Conservation (phyloP, 177 flowering plant species). For the Vitis hybrid region DNA sequence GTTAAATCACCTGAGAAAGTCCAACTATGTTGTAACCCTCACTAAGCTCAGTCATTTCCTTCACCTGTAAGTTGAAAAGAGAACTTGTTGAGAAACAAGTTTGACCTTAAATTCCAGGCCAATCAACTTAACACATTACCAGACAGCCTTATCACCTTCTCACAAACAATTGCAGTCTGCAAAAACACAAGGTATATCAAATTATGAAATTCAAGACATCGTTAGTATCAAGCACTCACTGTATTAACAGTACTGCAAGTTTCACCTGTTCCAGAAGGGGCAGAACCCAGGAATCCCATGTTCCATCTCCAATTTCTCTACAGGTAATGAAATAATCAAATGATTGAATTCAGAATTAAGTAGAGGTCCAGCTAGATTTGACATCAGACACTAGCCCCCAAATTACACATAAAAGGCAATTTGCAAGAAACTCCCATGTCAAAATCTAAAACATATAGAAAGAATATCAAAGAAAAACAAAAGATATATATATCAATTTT, state of each 20-base stretch:
- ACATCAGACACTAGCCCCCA: neutral
- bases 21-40: conserved; percentile 51
- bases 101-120: neutral
- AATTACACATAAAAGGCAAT: neutral
- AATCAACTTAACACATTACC: conserved; percentile 1
- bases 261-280: conserved; percentile 75
- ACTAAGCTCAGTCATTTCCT: conserved; percentile 36
- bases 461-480: neutral
- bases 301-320: conserved; percentile 87
- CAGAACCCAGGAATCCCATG: conserved; percentile 85
- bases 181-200: conserved; percentile 5
- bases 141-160: conserved; percentile 32
- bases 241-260: neutral
- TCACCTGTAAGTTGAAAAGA: conserved; percentile 29
- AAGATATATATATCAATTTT: no score
- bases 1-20: conserved; percentile 41
- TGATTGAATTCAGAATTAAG: neutral
- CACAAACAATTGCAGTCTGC: conserved; percentile 48
- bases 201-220: neutral
- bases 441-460: neutral
- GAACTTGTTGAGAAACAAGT: neutral
- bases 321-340: conserved; percentile 5
- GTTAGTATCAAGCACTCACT: neutral
- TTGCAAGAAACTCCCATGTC: neutral
- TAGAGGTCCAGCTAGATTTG: neutral